Conservation (phyloP, 2,329 filamentous ascomycete genomes). For the Colletotrichum agaves region DNA sequence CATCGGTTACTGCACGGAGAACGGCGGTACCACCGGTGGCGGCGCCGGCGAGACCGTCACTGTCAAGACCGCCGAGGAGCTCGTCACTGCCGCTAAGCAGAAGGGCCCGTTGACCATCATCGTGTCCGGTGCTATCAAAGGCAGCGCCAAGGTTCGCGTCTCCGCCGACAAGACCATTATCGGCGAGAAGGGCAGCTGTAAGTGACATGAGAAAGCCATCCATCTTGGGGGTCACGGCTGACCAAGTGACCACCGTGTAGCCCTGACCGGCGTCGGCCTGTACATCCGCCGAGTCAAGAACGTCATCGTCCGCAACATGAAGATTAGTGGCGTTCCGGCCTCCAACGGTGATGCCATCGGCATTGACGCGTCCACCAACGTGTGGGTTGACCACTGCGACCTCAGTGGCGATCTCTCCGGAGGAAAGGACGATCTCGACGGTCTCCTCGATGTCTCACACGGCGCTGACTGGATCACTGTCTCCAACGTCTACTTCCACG, state of each 20-base stretch:
- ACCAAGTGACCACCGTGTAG: conserved; percentile 33
- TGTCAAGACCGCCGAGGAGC: conserved; percentile 42
- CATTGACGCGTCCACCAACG: conserved; percentile 58
- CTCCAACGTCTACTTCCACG: conserved; percentile 55
- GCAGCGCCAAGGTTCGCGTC: conserved; percentile 42
- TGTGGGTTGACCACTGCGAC: conserved; percentile 60
- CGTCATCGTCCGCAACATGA: conserved; percentile 68
- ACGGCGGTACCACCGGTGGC: conserved; percentile 47
- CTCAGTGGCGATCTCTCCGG: conserved; percentile 48
- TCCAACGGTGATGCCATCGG: conserved; percentile 64
- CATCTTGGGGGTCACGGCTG: background rate
- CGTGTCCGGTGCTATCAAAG: conserved; percentile 43
- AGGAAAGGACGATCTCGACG: conserved; percentile 57
- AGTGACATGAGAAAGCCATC: background rate
- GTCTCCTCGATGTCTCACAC: conserved; percentile 56
- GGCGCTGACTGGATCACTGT: conserved; percentile 56
- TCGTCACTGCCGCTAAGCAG: conserved; percentile 43
- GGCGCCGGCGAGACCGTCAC: conserved; percentile 45
- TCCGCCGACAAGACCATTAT: conserved; percentile 56
- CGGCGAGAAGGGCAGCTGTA: conserved; percentile 44
- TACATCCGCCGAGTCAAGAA: conserved; percentile 61
- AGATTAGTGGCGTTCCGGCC: conserved; percentile 59
- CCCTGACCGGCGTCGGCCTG: conserved; percentile 58
- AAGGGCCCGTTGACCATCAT: conserved; percentile 45
- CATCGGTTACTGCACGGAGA: conserved; percentile 47